Percentiles rank a stretch among this genome's conserved stretches.
These are phyloP conservation scores for Pichia cabralensis DNA, from an alignment of 805 yeast genomes.

Conservation along the genomic window DNA sequence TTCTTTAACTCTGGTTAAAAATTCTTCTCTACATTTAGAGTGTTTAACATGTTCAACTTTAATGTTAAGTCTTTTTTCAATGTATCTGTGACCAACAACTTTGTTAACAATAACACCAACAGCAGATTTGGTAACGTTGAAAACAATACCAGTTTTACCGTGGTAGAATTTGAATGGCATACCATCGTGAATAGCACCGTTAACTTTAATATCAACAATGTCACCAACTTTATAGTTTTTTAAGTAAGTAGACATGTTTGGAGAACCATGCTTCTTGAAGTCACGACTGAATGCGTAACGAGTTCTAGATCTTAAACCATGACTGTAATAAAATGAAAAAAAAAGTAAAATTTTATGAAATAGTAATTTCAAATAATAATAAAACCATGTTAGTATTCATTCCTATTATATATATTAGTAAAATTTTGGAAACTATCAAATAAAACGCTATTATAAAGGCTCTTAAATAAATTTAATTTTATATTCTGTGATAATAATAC, in stretches of 20 bases:
- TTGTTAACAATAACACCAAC: constrained; percentile 98
- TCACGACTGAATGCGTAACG: constrained; percentile 99
- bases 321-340: constrained; percentile 35
- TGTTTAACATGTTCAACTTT: constrained; percentile 99
- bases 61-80: constrained; percentile 97
- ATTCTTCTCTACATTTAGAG: constrained; percentile 99
- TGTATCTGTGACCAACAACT: constrained; percentile 97
- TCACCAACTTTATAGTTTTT: constrained; percentile 98
- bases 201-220: constrained; percentile 98
- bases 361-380: no score
- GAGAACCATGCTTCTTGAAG: constrained; percentile 94
- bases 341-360: background rate
- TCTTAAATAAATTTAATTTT: no score
- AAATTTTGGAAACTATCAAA: no score
- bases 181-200: constrained; percentile 99
- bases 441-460: no score
- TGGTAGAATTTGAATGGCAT: constrained; percentile 99
- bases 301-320: constrained; percentile 99
- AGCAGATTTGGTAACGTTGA: constrained; percentile 97
- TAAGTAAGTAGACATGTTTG: constrained; percentile 93
- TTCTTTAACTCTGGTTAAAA: constrained; percentile 95
- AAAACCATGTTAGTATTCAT: constrained; percentile 14
- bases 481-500: no score
- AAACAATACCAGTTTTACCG: constrained; percentile 99
- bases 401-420: background rate